These are phyloP conservation scores for Hymenochaete sp. DNA, from an alignment of 1,284 basidiomycete species.

Conservation along the genomic window DNA sequence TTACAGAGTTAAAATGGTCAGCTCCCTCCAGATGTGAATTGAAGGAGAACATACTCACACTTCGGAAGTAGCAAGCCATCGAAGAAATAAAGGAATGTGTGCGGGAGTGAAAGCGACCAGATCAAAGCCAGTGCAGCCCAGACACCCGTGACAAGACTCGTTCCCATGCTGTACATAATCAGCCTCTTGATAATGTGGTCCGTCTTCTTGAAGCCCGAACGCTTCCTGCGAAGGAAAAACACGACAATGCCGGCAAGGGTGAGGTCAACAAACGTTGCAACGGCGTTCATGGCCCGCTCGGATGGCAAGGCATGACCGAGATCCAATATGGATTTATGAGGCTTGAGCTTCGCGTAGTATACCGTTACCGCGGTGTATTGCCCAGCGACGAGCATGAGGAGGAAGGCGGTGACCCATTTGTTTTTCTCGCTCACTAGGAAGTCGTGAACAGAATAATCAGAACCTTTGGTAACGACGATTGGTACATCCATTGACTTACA, in stretches of 20 bases:
- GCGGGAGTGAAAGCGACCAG: not conserved
- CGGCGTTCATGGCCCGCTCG: constrained; percentile 1
- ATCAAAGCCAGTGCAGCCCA: constrained; percentile 1
- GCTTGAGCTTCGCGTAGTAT: constrained; percentile 5
- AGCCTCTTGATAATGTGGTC: constrained; percentile 5
- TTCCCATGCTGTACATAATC: constrained; percentile 9
- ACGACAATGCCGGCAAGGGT: constrained; percentile 6
- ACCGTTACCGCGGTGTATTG: constrained; percentile 1
- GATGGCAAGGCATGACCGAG: too few species aligned
- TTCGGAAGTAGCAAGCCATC: constrained; percentile 6
- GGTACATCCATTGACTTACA: not conserved
- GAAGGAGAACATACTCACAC: constrained; percentile 6
- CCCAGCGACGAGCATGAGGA: not conserved
- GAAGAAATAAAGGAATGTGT: constrained; percentile 14
- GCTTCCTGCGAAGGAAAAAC: constrained; percentile 2
- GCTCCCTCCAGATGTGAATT: too few species aligned
- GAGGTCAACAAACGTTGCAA: not conserved
- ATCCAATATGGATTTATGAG: too few species aligned
- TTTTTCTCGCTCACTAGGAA: not conserved
- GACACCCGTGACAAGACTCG: constrained; percentile 9
- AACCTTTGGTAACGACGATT: not conserved
- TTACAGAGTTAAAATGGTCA: too few species aligned
- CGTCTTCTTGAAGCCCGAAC: constrained; percentile 5
- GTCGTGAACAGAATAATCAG: not conserved
- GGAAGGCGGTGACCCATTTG: constrained; percentile 2